Percentiles rank a stretch among this genome's conserved stretches.
These are phyloP conservation scores for Trametes coccinea DNA, from an alignment of 768 basidiomycete genomes.

Conservation along the genomic window DNA sequence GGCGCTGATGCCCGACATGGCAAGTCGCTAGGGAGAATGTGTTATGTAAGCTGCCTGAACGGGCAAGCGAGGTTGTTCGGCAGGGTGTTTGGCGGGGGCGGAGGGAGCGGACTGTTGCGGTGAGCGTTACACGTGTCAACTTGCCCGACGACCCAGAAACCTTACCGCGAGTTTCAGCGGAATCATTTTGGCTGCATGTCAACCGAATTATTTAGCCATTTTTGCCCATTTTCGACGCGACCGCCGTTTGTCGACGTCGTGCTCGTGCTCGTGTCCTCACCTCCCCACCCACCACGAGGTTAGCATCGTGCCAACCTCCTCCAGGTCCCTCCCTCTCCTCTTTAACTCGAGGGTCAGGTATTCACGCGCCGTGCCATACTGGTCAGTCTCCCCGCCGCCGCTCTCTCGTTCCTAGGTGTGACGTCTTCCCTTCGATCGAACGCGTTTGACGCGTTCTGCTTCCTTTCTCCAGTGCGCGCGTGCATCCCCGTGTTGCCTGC, in stretches of 20 bases:
- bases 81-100: conserved; percentile 9
- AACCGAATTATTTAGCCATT: conserved; percentile 26
- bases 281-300: conserved; percentile 20
- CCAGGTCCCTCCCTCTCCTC: conserved; percentile 5
- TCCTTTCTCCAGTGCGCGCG: conserved; percentile 18
- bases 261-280: conserved; percentile 16
- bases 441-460: conserved; percentile 17
- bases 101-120: conserved; percentile 20
- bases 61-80: conserved; percentile 22
- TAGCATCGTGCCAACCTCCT: conserved; percentile 16
- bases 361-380: conserved; percentile 10
- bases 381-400: conserved; percentile 3
- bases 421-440: conserved; percentile 17
- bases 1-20: conserved; percentile 15
- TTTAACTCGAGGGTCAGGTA: conserved; percentile 12
- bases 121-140: conserved; percentile 31
- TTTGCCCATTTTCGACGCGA: conserved; percentile 22
- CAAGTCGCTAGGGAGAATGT: conserved; percentile 2
- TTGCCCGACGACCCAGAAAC: conserved; percentile 13
- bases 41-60: conserved; percentile 16
- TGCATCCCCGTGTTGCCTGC: not conserved
- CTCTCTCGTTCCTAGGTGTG: conserved; percentile 9
- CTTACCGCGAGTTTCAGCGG: conserved; percentile 29
- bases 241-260: conserved; percentile 6
- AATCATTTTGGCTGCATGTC: conserved; percentile 30